Base-by-base conservation (phyloP, 352 stramenopile genomes). In the Phytophthora pluvialis region DNA sequence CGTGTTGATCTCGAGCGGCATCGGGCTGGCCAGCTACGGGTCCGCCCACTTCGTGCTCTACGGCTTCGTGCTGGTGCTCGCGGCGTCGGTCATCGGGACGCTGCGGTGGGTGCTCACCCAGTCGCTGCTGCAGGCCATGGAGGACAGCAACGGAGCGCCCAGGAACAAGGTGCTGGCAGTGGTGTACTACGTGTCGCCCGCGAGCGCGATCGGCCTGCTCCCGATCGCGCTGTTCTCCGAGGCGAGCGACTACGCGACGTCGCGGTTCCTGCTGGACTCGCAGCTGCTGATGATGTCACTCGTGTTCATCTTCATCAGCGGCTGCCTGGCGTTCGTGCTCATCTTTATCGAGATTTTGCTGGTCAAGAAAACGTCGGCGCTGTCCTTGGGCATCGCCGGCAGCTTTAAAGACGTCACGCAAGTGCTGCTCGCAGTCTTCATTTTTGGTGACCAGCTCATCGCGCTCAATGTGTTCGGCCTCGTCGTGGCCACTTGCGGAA, bases 101-200 rank as follows among this genome's bases (percentile, higher is more conserved):
- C 67, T 94, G 16, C 65, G 84, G 36, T 96, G 88, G 88, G 83
- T 91, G 5, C 68, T 96, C 31, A 94, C 88, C n/a, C 88, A 96
- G 70, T 91, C 83, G 40, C 63, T 96, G 33, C 64, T 94, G 49
- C 77, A 84, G 26, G 66, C 74, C 4, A 89, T 93, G 75, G 77
- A 87, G 18, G 70, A 82, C 32, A 68, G 66, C 16, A 72, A 67
- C 12, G 66, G 69, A 33, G 48, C 67, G 0, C 54, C 55, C 0
- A 54, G 38, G 67, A 86, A 90, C 58, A 85, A 83, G 28, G 88
- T 92, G 38, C 72, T 96, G 28, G 75, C 86, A 0, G 84, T 93
- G n/a, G 83, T 94, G 16, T 92, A 92, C 70, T 89, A 91, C 67
- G 92, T 94, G 38, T 91, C 86, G 4, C 86, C 88, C 0, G 80